These are phyloP conservation scores for Microbotryum scabiosae DNA, from an alignment of 1,284 basidiomycete species.

Conservation along the genomic window DNA sequence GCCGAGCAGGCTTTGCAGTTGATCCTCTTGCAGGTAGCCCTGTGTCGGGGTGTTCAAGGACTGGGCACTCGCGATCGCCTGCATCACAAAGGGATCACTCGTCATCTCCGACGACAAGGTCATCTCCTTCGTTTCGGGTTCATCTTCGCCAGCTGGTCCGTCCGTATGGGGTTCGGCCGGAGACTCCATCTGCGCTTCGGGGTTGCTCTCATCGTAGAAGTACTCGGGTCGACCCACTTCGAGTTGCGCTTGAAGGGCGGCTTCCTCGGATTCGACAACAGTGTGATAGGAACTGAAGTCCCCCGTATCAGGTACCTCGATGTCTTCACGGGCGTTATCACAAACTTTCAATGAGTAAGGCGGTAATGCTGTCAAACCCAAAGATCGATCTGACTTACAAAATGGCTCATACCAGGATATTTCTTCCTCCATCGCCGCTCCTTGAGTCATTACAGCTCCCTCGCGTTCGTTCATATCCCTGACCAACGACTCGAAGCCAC, in stretches of 20 bases:
- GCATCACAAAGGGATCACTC: background rate
- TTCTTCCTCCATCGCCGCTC: constrained; percentile 20
- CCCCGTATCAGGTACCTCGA: constrained; percentile 8
- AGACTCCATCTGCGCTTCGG: constrained; percentile 1
- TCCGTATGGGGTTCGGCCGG: background rate
- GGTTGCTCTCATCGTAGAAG: background rate
- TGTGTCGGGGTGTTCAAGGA: background rate
- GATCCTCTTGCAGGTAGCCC: background rate
- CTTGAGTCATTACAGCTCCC: constrained; percentile 7
- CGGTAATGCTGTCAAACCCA: too few relatives aligned
- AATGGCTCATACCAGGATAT: constrained; percentile 20
- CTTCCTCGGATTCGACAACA: constrained; percentile 8
- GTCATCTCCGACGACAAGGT: constrained; percentile 4
- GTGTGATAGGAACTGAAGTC: constrained; percentile 9
- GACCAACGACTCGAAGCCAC: background rate
- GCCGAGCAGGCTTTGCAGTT: background rate
- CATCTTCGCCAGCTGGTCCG: background rate
- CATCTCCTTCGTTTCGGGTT: constrained; percentile 2
- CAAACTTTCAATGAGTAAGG: too few relatives aligned
- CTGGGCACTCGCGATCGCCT: background rate
- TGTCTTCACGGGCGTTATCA: background rate
- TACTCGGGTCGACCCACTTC: constrained; percentile 9
- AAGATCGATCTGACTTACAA: constrained; percentile 6
- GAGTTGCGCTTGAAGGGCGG: background rate
- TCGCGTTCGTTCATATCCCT: constrained; percentile 21